Evolutionary conservation across 2,329 filamentous ascomycete species (phyloP), one percentile per base, ranked within the genome.

Genomic region (Ophiostoma sp.): DNA sequence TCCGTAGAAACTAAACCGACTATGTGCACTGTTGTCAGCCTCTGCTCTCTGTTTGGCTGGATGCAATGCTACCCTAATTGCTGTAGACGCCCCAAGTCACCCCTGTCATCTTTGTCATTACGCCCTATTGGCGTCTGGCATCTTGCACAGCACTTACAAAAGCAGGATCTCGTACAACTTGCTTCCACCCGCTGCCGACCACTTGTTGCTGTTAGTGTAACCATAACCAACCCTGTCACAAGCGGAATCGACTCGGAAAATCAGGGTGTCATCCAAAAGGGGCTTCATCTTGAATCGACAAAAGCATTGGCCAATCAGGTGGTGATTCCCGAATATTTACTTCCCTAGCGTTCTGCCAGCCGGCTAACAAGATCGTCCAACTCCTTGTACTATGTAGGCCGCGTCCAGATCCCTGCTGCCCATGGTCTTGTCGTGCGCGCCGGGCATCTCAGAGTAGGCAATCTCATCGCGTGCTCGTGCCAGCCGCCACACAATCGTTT

Each of bases 21-120:
- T 20, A n/a, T 41, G 10, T 7, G 44, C 17, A 39, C 36, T 39
- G 13, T 39, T 39, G 3, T 8, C 36, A 39, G 36, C 36, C 11
- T 48, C 44, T 48, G 15, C 44, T 6, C 17, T 20, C 17, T 48
- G 15, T 48, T 48, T 48, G 44, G 44, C 44, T 48, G 44, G 44
- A 48, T n/a, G 44, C 44, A 48, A 48, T 48, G 44, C 44, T 48
- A 48, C 44, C 44, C 44, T 48, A n/a, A 48, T 48, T 48, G 44
- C 44, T 17, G 44, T 48, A 48, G 44, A 48, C 44, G 15, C 44
- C 17, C 20, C 44, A 5, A 20, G 17, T 48, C 44, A 17, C 44
- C 44, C 44, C 44, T 48, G 44, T 48, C 44, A 48, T 48, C 44
- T 20, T 48, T 4, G 44, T 48, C 44, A 48, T 48, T n/a, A 31